Base-by-base conservation (phyloP, 2,329 filamentous ascomycete species). In the Rhynchosporium secalis region DNA sequence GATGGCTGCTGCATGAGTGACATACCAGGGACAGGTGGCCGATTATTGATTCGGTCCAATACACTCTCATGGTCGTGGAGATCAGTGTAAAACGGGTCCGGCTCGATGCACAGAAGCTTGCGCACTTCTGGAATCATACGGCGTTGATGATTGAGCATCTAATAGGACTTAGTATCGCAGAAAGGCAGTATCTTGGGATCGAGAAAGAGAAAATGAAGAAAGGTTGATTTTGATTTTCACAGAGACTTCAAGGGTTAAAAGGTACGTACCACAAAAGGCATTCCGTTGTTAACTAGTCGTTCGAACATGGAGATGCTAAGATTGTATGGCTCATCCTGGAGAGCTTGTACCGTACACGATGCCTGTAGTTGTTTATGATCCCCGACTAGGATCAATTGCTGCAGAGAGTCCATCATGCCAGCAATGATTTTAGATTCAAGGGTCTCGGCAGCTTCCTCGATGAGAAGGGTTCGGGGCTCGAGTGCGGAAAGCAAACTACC, bases 111-210 rank as follows among this genome's bases (percentile, higher is more conserved):
- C 4, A 90, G 75, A 3, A 89, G 72, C 54, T 81, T 78, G 48
- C 87, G 80, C 58, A 91, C 84, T 63, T 89, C 86, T 0, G 86
- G 84, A n/a, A 84, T 82, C 88, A 91, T 91, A 54, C 88, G 77
- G 38, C 87, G 81, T 72, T 91, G 88, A 55, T 78, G 77, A 6
- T 77, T 80, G 0, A 91, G 76, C 54, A 81, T 80, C 75, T 36
- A 10, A 6, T 36, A 36, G 9, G 9, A 36, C 6, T 36, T 10
- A 36, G 33, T 10, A 1, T 36, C 1, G 33, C 6, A 36, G 9
- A 36, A 20, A 20, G 20, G 20, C 20, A 20, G 20, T 20, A 20
- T 20, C 20, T 20, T 20, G 20, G 20, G 20, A 20, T 20, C 20
- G 1, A 20, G 20, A 20, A 20, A 20, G 20, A 20, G 20, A 20